Base-by-base conservation (phyloP, 257 asterid genomes). In the Solanum tarijense region DNA sequence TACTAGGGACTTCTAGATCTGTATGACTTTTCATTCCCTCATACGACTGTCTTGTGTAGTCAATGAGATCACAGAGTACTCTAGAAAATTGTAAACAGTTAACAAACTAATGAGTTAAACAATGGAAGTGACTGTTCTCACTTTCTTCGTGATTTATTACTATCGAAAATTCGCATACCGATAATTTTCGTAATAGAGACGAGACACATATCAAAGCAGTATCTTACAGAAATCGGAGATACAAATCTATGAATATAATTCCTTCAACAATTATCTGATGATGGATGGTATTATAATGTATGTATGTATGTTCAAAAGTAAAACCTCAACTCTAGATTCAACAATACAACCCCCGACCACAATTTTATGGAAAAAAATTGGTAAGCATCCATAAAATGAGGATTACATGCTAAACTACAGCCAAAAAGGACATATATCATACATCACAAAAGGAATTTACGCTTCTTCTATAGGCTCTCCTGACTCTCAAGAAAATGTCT, bases 301-400 rank as follows among this genome's bases (percentile, higher is more conserved):
- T n/a, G 72, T 62, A n/a, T n/a, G 69, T 48, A 55, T 31, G 46
- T 82, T 82, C 39, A 32, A 48, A 29, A 82, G 86, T 31, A 31
- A 81, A 48, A 91, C 89, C 92, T 89, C 95, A 91, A 85, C 90
- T 73, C 66, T 89, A 85, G 91, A 94, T 83, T 62, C 86, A 74
- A 66, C 20, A 7, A 78, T 86, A 48, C 87, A 52, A 46, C 83
- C 93, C 93, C 91, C 89, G 93, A 68, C 94, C 92, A 74, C 95
- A 94, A 86, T 88, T 85, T 86, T 88, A 92, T 88, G 84, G 90
- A 87, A 91, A 75, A 69, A 92, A 92, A 92, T 90, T 92, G 91
- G 79, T 90, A 87, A 82, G 89, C 90, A 92, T 89, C 94, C 89
- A 89, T 84, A 87, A 90, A 94, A 93, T 88, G 95, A 92, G 94